Conservation (phyloP, 768 basidiomycete genomes). For the Lyophyllum decastes region DNA sequence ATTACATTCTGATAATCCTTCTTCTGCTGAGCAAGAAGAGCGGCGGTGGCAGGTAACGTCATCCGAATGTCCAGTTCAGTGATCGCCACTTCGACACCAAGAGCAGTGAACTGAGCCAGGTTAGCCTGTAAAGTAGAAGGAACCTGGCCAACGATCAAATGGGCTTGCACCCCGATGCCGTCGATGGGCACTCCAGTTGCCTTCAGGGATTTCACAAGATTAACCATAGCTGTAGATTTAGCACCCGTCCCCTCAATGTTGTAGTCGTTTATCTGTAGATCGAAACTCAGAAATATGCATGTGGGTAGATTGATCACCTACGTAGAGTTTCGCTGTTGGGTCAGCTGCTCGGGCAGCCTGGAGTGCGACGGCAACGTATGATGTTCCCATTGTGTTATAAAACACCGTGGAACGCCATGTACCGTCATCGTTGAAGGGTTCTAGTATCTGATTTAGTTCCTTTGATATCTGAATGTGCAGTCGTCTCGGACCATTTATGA, state of each 20-base stretch:
- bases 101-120: slow-evolving; percentile 52
- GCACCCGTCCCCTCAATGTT: slow-evolving; percentile 45
- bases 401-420: slow-evolving; percentile 46
- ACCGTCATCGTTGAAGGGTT: slow-evolving; percentile 49
- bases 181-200: slow-evolving; percentile 53
- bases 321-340: slow-evolving; percentile 57
- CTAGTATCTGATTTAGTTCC: slow-evolving; percentile 14
- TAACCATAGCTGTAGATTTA: slow-evolving; percentile 57
- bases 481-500: slow-evolving; percentile 35
- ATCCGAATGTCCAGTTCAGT: slow-evolving; percentile 72
- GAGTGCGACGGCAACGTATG: slow-evolving; percentile 43
- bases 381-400: slow-evolving; percentile 38
- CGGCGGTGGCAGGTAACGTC: slow-evolving; percentile 50
- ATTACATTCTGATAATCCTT: slow-evolving; percentile 60
- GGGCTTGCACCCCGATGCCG: slow-evolving; percentile 62
- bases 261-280: slow-evolving; percentile 38
- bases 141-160: slow-evolving; percentile 60
- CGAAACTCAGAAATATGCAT: background rate
- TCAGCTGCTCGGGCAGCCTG: slow-evolving; percentile 49
- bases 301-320: slow-evolving; percentile 19
- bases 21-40: slow-evolving; percentile 53
- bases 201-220: slow-evolving; percentile 50
- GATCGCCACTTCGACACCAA: slow-evolving; percentile 68
- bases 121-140: slow-evolving; percentile 48
- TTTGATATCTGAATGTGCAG: slow-evolving; percentile 8